phyloP scores from a whole-genome alignment of 805 yeast species.

The Ogataea saltuana region DNA sequence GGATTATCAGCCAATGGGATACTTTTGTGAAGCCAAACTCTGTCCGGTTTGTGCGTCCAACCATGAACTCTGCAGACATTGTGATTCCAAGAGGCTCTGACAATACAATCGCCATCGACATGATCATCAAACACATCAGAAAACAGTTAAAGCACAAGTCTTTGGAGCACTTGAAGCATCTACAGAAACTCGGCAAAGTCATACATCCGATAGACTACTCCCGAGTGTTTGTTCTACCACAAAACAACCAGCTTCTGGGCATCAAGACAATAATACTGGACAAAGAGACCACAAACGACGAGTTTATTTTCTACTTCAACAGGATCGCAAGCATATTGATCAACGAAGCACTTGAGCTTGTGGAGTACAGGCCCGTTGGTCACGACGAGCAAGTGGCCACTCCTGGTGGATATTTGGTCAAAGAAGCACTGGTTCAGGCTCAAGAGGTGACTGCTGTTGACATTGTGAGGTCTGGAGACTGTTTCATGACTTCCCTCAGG shows the following conservation, averaged over 20 bases:
- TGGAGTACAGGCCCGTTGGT: constrained; percentile 38
- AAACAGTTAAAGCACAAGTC: constrained; percentile 70
- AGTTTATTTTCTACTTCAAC: constrained; percentile 84
- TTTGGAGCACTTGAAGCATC: constrained; percentile 60
- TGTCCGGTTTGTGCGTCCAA: constrained; percentile 69
- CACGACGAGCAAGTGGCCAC: constrained; percentile 36
- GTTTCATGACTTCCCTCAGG: constrained; percentile 78
- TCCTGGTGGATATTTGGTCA: constrained; percentile 38
- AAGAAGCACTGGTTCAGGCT: constrained; percentile 34
- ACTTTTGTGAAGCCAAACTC: constrained; percentile 91
- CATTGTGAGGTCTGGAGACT: constrained; percentile 88
- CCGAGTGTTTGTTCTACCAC: constrained; percentile 42
- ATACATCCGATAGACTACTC: constrained; percentile 34
- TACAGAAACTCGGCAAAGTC: constrained; percentile 55
- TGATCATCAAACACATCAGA: constrained; percentile 77
- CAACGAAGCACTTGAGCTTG: constrained; percentile 63
- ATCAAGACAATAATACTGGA: constrained; percentile 70
- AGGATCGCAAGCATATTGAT: constrained; percentile 74
- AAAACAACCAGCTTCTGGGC: constrained; percentile 67
- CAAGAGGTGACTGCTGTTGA: constrained; percentile 70
- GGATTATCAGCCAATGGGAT: constrained; percentile 89
- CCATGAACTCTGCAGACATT: constrained; percentile 78
- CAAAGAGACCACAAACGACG: constrained; percentile 58
- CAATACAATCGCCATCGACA: constrained; percentile 73
- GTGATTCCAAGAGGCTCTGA: constrained; percentile 91